Conservation (phyloP, 768 basidiomycete species). For the Tylopilus plumbeoviolaceoides region DNA sequence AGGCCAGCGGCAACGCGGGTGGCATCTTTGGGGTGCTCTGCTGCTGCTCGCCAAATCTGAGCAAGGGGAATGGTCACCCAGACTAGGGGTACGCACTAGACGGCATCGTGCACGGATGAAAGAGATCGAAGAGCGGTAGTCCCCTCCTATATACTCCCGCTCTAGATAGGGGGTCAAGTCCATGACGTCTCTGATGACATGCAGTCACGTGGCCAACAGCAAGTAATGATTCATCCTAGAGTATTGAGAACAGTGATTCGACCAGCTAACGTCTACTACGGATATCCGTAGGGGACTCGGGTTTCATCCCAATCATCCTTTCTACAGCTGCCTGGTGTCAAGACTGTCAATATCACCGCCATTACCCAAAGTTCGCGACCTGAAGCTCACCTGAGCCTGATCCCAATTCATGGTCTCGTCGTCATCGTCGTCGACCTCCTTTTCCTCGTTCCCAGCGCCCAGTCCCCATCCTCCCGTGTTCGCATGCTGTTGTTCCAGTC, state of each 20-base stretch:
- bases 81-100: neutral
- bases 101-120: constrained; percentile 5
- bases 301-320: constrained; percentile 53
- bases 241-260: constrained; percentile 2
- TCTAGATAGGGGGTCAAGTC: constrained; percentile 9
- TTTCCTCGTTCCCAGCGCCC: constrained; percentile 56
- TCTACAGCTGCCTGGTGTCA: constrained; percentile 47
- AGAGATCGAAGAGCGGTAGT: neutral
- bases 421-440: constrained; percentile 63
- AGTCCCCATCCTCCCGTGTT: constrained; percentile 76
- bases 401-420: constrained; percentile 65
- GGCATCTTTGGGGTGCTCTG: constrained; percentile 37
- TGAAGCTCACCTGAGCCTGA: constrained; percentile 54
- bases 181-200: constrained; percentile 14
- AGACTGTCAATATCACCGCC: neutral
- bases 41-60: neutral
- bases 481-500: constrained; percentile 36
- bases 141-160: neutral
- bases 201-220: constrained; percentile 10
- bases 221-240: constrained; percentile 1
- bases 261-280: constrained; percentile 22
- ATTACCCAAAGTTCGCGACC: neutral
- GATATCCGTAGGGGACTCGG: constrained; percentile 24
- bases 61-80: neutral
- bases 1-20: constrained; percentile 51